Conservation (phyloP, 768 basidiomycete species). For the Boletus reticuloceps region DNA sequence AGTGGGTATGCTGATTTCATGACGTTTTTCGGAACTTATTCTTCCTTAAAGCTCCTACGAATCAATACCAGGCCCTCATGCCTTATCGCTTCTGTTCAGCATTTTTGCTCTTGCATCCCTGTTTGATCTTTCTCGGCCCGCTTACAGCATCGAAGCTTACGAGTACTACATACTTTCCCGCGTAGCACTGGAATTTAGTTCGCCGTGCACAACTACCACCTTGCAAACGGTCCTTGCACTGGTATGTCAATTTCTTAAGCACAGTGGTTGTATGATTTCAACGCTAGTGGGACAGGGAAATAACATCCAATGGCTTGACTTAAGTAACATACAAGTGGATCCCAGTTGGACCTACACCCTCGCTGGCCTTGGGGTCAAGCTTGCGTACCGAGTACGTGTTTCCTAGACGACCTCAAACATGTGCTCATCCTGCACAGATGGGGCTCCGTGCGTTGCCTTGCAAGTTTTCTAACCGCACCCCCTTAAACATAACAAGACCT, state of each 20-base stretch:
- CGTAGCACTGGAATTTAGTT: constrained; percentile 48
- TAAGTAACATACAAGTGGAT: constrained; percentile 50
- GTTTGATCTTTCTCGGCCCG: constrained; percentile 50
- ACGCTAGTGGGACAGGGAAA: constrained; percentile 32
- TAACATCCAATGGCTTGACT: constrained; percentile 48
- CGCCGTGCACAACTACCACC: constrained; percentile 47
- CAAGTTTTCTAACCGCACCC: neutral
- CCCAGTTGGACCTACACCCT: constrained; percentile 53
- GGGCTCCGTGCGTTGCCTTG: constrained; percentile 47
- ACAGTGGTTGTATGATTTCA: constrained; percentile 1
- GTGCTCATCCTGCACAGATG: constrained; percentile 33
- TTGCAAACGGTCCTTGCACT: constrained; percentile 52
- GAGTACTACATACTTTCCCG: constrained; percentile 63
- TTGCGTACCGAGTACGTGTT: constrained; percentile 56
- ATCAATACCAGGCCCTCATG: constrained; percentile 43
- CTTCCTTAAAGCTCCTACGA: constrained; percentile 37
- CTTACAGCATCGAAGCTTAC: constrained; percentile 52
- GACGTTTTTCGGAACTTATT: neutral
- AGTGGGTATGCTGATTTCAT: constrained; percentile 33
- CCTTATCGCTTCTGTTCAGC: constrained; percentile 60
- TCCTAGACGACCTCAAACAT: neutral
- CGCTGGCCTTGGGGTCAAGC: constrained; percentile 56
- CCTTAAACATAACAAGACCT: constrained; percentile 42
- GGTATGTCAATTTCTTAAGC: constrained; percentile 36
- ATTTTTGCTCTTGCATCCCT: constrained; percentile 64